Evolutionary conservation across 352 stramenopile species (phyloP).

Genomic region (Globisporangium cystogenes): DNA sequence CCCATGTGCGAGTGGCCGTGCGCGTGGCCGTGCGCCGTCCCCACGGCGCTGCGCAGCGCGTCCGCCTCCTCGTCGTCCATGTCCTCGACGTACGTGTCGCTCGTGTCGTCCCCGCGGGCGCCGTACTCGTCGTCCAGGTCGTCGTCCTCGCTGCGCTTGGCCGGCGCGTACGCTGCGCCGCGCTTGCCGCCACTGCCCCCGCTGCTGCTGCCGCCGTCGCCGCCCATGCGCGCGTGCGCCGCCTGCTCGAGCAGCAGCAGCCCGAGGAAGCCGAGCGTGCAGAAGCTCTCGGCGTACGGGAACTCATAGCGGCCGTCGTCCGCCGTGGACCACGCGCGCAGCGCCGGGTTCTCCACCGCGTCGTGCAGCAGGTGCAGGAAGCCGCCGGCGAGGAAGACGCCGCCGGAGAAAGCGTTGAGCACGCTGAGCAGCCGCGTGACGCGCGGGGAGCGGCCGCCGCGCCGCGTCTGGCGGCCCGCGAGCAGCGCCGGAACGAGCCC

Average conservation of each 20-base stretch:
- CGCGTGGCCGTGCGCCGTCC: constrained; percentile 6
- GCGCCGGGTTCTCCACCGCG: constrained; percentile 62
- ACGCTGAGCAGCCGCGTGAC: constrained; percentile 28
- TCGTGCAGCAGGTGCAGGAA: constrained; percentile 75
- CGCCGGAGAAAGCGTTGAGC: constrained; percentile 66
- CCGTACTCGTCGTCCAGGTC: constrained; percentile 32
- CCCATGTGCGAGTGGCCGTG: constrained; percentile 31
- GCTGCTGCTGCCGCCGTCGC: neutral
- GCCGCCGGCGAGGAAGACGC: constrained; percentile 71
- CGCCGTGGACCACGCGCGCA: constrained; percentile 57
- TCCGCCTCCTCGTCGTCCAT: constrained; percentile 27
- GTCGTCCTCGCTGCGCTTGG: constrained; percentile 26
- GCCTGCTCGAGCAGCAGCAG: constrained; percentile 65
- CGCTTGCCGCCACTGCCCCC: neutral
- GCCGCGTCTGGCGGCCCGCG: constrained; percentile 20
- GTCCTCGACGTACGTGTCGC: constrained; percentile 34
- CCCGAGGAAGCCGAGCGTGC: constrained; percentile 60
- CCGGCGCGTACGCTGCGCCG: constrained; percentile 12
- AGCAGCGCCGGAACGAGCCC: constrained; percentile 49
- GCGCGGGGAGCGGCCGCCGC: constrained; percentile 21
- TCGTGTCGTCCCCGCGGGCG: constrained; percentile 31
- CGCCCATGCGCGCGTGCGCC: constrained; percentile 39
- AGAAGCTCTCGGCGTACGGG: constrained; percentile 78
- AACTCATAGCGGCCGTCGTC: constrained; percentile 62
- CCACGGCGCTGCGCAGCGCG: neutral